Conservation (phyloP, 2,329 filamentous ascomycete species). For the Ascochyta lentis region DNA sequence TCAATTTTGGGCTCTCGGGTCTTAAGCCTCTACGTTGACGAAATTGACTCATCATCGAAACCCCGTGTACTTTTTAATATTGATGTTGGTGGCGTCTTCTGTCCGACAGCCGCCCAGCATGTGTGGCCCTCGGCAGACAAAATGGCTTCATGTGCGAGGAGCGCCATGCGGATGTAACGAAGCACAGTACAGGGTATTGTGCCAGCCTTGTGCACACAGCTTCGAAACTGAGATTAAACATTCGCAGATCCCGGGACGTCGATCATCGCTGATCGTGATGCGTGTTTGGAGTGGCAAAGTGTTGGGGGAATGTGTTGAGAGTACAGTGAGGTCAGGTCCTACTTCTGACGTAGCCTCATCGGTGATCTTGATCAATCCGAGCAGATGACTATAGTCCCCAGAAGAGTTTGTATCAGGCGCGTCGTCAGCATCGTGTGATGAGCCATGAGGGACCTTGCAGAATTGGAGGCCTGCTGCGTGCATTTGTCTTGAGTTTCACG, state of each 20-base stretch:
- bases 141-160: not conserved
- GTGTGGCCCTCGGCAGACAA: not conserved
- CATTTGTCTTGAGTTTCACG: not conserved
- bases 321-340: not conserved
- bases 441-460: not conserved
- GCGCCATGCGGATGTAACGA: conserved; percentile 6
- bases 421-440: not conserved
- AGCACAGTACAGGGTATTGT: conserved; percentile 6
- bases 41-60: not conserved
- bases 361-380: not conserved
- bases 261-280: not conserved
- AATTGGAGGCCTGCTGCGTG: not conserved
- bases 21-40: not conserved
- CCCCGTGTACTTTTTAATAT: not conserved
- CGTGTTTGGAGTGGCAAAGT: not conserved
- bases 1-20: not conserved
- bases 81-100: not conserved
- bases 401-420: not conserved
- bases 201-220: not conserved
- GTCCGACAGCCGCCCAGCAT: not conserved
- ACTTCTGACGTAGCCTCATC: not conserved
- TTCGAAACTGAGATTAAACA: too few species aligned
- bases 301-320: not conserved
- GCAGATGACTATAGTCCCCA: not conserved
- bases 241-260: not conserved